Percentiles rank a stretch among this genome's conserved stretches.
Conservation (phyloP, 441 rosid genomes). For the Lagerstroemia fauriei region DNA sequence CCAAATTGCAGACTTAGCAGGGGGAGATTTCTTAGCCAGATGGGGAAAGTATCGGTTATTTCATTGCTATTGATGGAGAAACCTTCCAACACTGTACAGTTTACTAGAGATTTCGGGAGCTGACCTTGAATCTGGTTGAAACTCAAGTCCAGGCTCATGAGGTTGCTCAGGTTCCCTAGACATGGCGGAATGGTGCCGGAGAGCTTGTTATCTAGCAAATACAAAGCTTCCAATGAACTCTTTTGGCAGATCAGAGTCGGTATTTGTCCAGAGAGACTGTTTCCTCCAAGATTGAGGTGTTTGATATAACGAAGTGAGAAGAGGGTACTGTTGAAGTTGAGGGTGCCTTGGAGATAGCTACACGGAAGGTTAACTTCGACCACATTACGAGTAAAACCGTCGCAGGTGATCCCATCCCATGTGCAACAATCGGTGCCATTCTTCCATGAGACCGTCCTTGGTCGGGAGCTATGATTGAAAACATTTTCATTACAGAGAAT, state of each 20-base stretch:
- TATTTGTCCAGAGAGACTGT: neutral
- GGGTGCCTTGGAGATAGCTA: constrained; percentile 26
- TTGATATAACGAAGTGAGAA: constrained; percentile 15
- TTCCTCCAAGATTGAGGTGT: constrained; percentile 9
- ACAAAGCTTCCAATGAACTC: neutral
- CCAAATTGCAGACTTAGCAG: neutral
- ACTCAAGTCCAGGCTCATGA: neutral
- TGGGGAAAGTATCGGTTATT: constrained; percentile 3
- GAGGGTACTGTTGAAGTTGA: constrained; percentile 25
- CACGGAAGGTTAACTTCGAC: constrained; percentile 26
- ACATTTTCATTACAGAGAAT: neutral
- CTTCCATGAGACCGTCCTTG: neutral
- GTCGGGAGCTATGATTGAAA: neutral
- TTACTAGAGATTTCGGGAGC: neutral
- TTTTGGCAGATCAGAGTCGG: neutral
- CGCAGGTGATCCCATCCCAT: neutral
- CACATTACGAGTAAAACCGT: constrained; percentile 13
- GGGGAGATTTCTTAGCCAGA: neutral
- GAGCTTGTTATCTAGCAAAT: neutral
- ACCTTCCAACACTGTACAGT: neutral
- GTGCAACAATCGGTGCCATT: neutral
- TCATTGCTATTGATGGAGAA: neutral
- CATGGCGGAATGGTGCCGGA: constrained; percentile 12
- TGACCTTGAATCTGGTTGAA: neutral
- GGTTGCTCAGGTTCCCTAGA: neutral